Conservation (phyloP, 257 asterid species). For the Echites panduratus region DNA sequence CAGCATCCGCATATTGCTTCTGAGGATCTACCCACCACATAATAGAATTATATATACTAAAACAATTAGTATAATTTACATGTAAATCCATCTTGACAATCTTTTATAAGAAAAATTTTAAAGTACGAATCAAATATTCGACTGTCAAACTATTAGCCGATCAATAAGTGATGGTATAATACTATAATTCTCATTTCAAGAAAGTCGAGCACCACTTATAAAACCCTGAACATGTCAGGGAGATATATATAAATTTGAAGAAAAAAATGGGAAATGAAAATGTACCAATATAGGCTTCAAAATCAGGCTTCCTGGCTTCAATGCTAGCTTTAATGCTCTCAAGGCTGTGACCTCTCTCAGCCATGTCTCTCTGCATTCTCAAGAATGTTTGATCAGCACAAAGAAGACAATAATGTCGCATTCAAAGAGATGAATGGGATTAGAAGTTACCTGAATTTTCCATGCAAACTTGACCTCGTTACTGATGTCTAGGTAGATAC, state of each 20-base stretch:
- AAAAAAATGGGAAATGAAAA: background rate
- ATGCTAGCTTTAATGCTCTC: slow-evolving; percentile 98
- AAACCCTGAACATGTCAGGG: no score
- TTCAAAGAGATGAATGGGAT: background rate
- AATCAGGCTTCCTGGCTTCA: slow-evolving; percentile 90
- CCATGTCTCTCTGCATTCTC: slow-evolving; percentile 90
- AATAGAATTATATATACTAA: no score
- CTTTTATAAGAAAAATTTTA: no score
- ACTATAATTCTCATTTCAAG: no score
- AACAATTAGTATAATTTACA: no score
- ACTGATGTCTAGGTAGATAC: slow-evolving; percentile 93
- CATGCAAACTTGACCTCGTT: slow-evolving; percentile 96
- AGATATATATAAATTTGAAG: background rate
- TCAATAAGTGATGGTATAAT: no score
- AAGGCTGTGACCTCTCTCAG: slow-evolving; percentile 98
- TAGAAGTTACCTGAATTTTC: slow-evolving; percentile 46
- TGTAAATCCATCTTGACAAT: no score
- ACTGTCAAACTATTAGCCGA: no score
- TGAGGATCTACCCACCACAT: slow-evolving; percentile 61
- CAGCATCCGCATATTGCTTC: slow-evolving; percentile 90
- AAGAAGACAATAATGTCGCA: background rate
- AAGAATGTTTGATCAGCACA: background rate
- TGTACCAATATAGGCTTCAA: slow-evolving; percentile 92
- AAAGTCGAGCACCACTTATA: no score
- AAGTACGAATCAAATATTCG: no score